Evolutionary conservation across 2,329 filamentous ascomycete genomes (phyloP).

Genomic region (Stagonosporopsis rhizophila): DNA sequence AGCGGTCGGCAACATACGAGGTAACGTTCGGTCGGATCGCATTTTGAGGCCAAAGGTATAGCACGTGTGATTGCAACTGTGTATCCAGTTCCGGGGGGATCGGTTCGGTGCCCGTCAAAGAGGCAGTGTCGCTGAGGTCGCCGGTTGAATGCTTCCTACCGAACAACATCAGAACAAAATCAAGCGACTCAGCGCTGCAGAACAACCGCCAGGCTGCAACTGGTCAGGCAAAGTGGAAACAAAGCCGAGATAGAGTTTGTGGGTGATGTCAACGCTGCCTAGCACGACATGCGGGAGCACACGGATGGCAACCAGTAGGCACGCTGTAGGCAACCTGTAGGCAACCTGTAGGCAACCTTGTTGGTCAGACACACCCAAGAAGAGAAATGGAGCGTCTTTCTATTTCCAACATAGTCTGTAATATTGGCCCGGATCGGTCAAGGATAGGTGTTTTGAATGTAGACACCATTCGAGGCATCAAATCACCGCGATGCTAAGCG

Average conservation of each 20-base stretch:
- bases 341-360: neutral
- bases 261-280: constrained; percentile 11
- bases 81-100: neutral
- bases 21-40: neutral
- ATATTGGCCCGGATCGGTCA: neutral
- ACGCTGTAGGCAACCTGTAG: neutral
- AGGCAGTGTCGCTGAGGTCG: constrained; percentile 11
- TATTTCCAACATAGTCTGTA: neutral
- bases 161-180: neutral
- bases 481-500: constrained; percentile 20
- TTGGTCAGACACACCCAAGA: neutral
- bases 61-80: neutral
- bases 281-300: constrained; percentile 2
- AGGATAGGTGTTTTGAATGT: constrained; percentile 7
- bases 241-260: constrained; percentile 15
- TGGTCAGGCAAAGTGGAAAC: neutral
- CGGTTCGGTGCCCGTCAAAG: constrained; percentile 13
- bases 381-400: neutral
- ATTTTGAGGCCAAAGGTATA: neutral
- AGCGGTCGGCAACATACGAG: neutral
- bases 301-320: neutral
- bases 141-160: neutral
- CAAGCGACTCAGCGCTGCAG: neutral
- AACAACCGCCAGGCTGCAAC: neutral
- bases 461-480: constrained; percentile 14